Conservation (phyloP, 768 basidiomycete species). For the Lentinula edodes region DNA sequence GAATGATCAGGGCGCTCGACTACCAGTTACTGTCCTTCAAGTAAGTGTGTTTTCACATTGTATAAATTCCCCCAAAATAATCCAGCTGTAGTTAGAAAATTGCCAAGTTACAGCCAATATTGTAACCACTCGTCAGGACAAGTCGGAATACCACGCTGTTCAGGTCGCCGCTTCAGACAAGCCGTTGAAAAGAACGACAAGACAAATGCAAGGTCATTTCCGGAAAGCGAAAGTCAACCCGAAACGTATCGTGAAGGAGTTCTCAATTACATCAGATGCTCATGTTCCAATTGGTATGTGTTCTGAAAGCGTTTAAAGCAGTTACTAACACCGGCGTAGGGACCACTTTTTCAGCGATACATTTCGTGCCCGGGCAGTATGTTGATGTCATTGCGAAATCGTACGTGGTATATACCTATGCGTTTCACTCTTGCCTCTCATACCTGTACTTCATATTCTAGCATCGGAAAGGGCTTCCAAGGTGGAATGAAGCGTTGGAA, state of each 20-base stretch:
- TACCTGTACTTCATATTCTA: slow-evolving; percentile 22
- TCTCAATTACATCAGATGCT: slow-evolving; percentile 83
- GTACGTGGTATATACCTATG: slow-evolving; percentile 42
- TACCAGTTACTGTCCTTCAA: slow-evolving; percentile 94
- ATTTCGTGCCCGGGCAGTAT: slow-evolving; percentile 96
- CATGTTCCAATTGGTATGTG: slow-evolving; percentile 81
- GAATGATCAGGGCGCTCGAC: slow-evolving; percentile 82
- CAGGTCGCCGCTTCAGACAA: slow-evolving; percentile 86
- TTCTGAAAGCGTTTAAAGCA: not conserved
- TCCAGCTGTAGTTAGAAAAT: slow-evolving; percentile 60
- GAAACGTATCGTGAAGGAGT: slow-evolving; percentile 84
- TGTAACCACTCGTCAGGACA: slow-evolving; percentile 54
- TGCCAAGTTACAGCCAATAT: slow-evolving; percentile 87
- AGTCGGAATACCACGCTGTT: slow-evolving; percentile 82
- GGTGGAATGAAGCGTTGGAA: slow-evolving; percentile 97
- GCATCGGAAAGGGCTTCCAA: slow-evolving; percentile 95
- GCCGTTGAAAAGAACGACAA: slow-evolving; percentile 63
- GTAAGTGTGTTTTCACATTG: slow-evolving; percentile 30
- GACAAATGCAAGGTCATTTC: slow-evolving; percentile 88
- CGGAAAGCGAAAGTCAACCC: slow-evolving; percentile 72
- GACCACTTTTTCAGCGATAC: slow-evolving; percentile 82
- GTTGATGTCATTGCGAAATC: slow-evolving; percentile 89
- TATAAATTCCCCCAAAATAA: not conserved
- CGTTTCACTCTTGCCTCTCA: not conserved
- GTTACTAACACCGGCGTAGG: slow-evolving; percentile 38